Conservation (phyloP, 2,329 filamentous ascomycete species). For the Pyricularia pennisetigena region DNA sequence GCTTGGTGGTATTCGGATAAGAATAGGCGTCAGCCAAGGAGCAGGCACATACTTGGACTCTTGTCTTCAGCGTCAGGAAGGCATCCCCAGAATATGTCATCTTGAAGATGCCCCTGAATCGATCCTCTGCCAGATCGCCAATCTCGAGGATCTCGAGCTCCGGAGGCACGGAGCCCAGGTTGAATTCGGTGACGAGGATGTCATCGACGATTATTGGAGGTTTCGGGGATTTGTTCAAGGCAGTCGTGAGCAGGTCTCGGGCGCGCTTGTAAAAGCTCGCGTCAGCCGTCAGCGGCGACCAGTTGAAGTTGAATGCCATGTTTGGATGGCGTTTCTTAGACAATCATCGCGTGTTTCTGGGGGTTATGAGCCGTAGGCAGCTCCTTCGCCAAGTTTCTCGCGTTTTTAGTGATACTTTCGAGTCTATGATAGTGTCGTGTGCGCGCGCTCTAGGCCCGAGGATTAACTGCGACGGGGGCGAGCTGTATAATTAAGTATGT, state of each 20-base stretch:
- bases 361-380: background rate
- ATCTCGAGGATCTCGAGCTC: constrained; percentile 97
- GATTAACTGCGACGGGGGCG: background rate
- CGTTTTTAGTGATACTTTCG: background rate
- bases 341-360: constrained; percentile 11
- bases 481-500: background rate
- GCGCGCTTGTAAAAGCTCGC: constrained; percentile 83
- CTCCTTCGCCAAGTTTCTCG: background rate
- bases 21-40: background rate
- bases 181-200: constrained; percentile 95
- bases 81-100: constrained; percentile 97
- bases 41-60: constrained; percentile 67
- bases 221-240: constrained; percentile 95
- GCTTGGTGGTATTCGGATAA: background rate
- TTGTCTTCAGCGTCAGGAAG: constrained; percentile 87
- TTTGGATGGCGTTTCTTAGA: constrained; percentile 31
- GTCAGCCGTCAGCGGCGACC: constrained; percentile 96
- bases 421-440: background rate
- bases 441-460: background rate
- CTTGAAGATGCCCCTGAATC: constrained; percentile 97
- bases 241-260: constrained; percentile 86
- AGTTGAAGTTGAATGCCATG: constrained; percentile 99
- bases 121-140: constrained; percentile 91
- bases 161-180: constrained; percentile 87
- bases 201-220: constrained; percentile 99